Base-by-base conservation (phyloP, 2,329 filamentous ascomycete species). In the Penicillium sp. region DNA sequence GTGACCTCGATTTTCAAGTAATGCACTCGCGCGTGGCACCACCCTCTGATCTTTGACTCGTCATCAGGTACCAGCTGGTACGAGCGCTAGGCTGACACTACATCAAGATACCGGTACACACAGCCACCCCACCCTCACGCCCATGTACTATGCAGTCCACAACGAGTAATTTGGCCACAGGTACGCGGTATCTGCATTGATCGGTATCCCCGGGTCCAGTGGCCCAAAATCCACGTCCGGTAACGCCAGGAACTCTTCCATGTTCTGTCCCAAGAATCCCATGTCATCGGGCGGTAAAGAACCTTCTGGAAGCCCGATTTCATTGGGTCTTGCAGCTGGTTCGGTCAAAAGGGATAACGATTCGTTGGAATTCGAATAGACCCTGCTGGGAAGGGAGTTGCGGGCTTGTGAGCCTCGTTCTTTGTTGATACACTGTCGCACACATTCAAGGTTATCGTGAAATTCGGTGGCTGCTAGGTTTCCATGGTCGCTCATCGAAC, bases 391-490 rank as follows among this genome's bases (percentile, higher is more conserved):
- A 16, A 47, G 18, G 4, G 38, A 23, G 12, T 49, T 10, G 4
- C 42, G 34, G 28, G 28, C 28, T 10, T 15, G 38, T 6, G 33
- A 31, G n/a, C 15, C 33, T 6, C 33, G 31, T 26, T 26, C 46
- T 24, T 45, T 26, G 8, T 58, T 36, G 5, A 61, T 42, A 42
- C 54, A 60, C 34, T 51, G 52, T 38, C 50, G 53, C 8, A 61
- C 51, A 10, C 45, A 56, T 23, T 63, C 52, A 1, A 67, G 50
- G 26, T 69, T 66, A 26, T 66, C 55, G 33, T 61, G 61, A 23
- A 69, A 69, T 26, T 69, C 67, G 8, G 58, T 54, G 6, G 65
- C 67, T 2, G 65, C 64, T 5, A 69, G 57, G 26, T 68, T 70
- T 1, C 65, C 66, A 28, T 69, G 61, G 28, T 59, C 55, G 48